Evolutionary conservation across 2,329 filamentous ascomycete genomes (phyloP).

Genomic region (Hymenoscyphus scutula): DNA sequence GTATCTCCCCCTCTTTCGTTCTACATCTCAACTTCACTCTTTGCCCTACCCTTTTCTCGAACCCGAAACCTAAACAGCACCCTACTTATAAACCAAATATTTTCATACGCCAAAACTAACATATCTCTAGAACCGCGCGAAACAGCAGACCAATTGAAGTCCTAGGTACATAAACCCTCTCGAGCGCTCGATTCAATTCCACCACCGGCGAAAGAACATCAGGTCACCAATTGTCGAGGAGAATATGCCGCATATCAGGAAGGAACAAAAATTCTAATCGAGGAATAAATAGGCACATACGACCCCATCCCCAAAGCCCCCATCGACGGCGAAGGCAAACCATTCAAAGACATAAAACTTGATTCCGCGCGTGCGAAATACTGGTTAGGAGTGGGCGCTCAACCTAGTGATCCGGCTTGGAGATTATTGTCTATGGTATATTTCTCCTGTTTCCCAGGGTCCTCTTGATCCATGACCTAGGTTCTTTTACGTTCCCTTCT

Average conservation of each 20-base stretch:
- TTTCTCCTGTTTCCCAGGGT: no score
- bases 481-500: no score
- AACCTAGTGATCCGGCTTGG: conserved; percentile 90
- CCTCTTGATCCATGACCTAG: no score
- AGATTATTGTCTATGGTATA: conserved; percentile 76
- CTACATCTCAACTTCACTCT: neutral
- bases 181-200: neutral
- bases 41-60: neutral
- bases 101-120: conserved; percentile 6
- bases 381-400: conserved; percentile 95
- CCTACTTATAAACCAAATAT: neutral
- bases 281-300: conserved; percentile 53
- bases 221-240: neutral
- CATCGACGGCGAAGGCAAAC: conserved; percentile 60
- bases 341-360: conserved; percentile 89
- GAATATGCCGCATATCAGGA: neutral
- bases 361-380: conserved; percentile 81
- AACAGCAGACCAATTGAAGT: conserved; percentile 91
- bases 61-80: no score
- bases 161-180: conserved; percentile 50
- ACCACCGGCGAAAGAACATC: neutral
- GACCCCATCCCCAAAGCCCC: conserved; percentile 63
- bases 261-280: neutral
- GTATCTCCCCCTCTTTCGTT: conserved; percentile 47
- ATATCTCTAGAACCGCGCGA: conserved; percentile 69